Evolutionary conservation across 2,329 filamentous ascomycete genomes (phyloP).

Genomic region (Fusarium agapanthi): DNA sequence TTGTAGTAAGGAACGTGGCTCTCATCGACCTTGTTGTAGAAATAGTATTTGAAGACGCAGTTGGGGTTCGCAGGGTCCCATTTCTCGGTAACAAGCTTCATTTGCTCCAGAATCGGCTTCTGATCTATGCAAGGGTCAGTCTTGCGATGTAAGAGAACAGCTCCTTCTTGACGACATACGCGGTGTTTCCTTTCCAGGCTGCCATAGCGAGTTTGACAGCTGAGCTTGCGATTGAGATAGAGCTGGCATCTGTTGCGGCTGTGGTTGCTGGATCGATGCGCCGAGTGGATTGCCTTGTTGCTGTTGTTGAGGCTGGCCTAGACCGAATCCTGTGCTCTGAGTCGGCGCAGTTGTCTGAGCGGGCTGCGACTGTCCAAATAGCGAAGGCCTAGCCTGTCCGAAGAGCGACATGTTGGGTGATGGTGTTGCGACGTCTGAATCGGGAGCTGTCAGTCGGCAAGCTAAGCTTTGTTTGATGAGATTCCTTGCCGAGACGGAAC

Average conservation of each 20-base stretch:
- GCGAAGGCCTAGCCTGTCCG: slow-evolving; percentile 49
- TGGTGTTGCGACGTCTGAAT: slow-evolving; percentile 20
- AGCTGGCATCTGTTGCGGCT: slow-evolving; percentile 53
- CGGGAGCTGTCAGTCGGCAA: slow-evolving; percentile 16
- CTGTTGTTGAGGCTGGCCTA: slow-evolving; percentile 45
- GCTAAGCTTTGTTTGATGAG: slow-evolving; percentile 24
- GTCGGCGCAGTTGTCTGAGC: slow-evolving; percentile 45
- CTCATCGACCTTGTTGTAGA: slow-evolving; percentile 86
- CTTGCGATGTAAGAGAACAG: not conserved
- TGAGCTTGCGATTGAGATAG: slow-evolving; percentile 57
- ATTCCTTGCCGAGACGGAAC: slow-evolving; percentile 13
- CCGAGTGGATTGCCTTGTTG: slow-evolving; percentile 50
- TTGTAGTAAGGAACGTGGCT: slow-evolving; percentile 79
- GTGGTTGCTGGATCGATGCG: slow-evolving; percentile 49
- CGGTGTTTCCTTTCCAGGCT: slow-evolving; percentile 59
- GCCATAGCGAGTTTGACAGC: slow-evolving; percentile 61
- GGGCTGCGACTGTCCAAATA: slow-evolving; percentile 52
- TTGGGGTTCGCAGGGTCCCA: slow-evolving; percentile 75
- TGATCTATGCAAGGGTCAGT: slow-evolving; percentile 54
- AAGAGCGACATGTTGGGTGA: slow-evolving; percentile 51
- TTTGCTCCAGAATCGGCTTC: slow-evolving; percentile 79
- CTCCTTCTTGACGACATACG: slow-evolving; percentile 48
- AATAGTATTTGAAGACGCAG: slow-evolving; percentile 83
- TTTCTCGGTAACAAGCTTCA: slow-evolving; percentile 74
- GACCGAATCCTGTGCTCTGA: slow-evolving; percentile 28